Evolutionary conservation across 805 yeast genomes (phyloP).

Genomic region (Candida sithepensis): DNA sequence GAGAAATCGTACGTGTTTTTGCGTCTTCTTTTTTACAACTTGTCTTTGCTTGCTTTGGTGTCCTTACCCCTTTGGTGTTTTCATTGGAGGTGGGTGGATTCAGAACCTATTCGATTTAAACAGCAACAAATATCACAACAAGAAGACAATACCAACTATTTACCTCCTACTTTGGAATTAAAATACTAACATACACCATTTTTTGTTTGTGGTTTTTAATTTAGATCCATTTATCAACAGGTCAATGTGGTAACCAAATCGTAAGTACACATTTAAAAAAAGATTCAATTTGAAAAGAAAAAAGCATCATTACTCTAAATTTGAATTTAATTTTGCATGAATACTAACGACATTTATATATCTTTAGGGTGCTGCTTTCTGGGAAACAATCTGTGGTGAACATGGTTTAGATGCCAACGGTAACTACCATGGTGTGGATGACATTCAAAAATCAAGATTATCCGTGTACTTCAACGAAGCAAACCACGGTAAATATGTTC

Average conservation of each 20-base stretch:
- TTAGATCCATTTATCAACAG: conserved; percentile 93
- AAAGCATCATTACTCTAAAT: too few relatives aligned
- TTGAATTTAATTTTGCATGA: too few relatives aligned
- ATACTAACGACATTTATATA: conserved; percentile 9
- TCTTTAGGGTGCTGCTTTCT: conserved; percentile 78
- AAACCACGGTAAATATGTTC: conserved; percentile 82
- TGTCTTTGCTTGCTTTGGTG: too few relatives aligned
- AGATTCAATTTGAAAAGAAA: too few relatives aligned
- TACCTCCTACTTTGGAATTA: too few relatives aligned
- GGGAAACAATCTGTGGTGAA: conserved; percentile 90
- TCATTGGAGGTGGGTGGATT: too few relatives aligned
- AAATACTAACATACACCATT: neutral
- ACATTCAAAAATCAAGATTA: conserved; percentile 48
- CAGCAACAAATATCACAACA: too few relatives aligned
- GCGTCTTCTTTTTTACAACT: too few relatives aligned
- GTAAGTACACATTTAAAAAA: too few relatives aligned
- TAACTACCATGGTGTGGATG: conserved; percentile 59
- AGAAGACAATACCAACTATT: too few relatives aligned
- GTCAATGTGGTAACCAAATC: conserved; percentile 99
- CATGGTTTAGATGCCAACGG: conserved; percentile 79
- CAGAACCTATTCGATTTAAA: too few relatives aligned
- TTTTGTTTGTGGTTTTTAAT: neutral
- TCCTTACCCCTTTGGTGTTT: too few relatives aligned
- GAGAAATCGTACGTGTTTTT: conserved; percentile 33
- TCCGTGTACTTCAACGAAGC: conserved; percentile 90